Evolutionary conservation across 176 grass and related monocot species (phyloP).

Genomic region (Oryza coarctata): DNA sequence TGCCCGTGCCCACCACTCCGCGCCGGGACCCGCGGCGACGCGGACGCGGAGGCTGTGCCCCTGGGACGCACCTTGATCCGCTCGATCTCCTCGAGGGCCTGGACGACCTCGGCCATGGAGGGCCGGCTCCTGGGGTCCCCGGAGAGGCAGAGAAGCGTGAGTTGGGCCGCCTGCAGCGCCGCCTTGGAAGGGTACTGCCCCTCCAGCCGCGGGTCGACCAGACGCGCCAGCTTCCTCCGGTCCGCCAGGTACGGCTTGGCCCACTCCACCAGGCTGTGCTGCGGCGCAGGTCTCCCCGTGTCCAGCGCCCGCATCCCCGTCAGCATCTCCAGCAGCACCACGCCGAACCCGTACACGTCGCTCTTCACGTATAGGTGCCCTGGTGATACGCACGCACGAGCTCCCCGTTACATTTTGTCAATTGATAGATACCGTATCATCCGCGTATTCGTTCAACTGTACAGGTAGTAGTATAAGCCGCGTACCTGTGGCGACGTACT

Average conservation of each 20-base stretch:
- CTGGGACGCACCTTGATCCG: conserved; percentile 26
- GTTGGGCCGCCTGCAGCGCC: conserved; percentile 42
- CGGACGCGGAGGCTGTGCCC: neutral
- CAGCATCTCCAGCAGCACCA: conserved; percentile 62
- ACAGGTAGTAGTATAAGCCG: too few relatives aligned
- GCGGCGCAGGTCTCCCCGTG: conserved; percentile 33
- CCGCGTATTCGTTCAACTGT: too few relatives aligned
- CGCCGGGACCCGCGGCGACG: neutral
- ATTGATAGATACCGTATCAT: too few relatives aligned
- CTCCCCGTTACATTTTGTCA: too few relatives aligned
- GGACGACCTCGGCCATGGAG: conserved; percentile 44
- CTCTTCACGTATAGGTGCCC: conserved; percentile 67
- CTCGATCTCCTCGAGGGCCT: conserved; percentile 44
- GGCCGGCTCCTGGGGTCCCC: conserved; percentile 45
- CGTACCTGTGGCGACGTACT: conserved; percentile 52
- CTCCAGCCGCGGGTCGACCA: conserved; percentile 65
- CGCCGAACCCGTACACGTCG: conserved; percentile 70
- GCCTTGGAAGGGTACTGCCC: conserved; percentile 62
- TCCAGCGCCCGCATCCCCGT: conserved; percentile 53
- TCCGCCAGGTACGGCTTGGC: conserved; percentile 44
- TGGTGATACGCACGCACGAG: neutral
- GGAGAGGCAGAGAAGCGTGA: conserved; percentile 52
- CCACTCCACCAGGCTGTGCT: conserved; percentile 57
- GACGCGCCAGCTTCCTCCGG: conserved; percentile 40
- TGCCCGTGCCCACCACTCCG: neutral